Percentiles rank a stretch among this genome's conserved stretches.
Conservation (phyloP, 1,284 basidiomycete genomes). For the Boletus smithii region DNA sequence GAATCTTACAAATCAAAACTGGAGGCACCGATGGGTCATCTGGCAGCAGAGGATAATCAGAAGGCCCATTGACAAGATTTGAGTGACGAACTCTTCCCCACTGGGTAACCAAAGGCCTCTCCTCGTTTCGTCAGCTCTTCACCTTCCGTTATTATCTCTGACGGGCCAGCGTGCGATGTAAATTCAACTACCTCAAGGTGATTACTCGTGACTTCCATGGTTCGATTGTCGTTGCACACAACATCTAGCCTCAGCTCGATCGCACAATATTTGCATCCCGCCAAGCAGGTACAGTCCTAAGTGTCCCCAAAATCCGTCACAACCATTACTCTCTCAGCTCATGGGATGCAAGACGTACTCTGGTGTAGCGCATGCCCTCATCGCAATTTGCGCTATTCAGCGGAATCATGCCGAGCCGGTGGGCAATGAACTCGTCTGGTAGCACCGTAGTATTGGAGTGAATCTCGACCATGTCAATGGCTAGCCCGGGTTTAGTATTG, state of each 20-base stretch:
- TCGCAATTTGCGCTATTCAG: conserved; percentile 83
- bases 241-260: conserved; percentile 74
- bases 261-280: conserved; percentile 78
- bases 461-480: conserved; percentile 97
- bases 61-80: neutral
- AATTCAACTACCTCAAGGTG: conserved; percentile 62
- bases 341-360: conserved; percentile 45
- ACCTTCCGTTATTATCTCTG: conserved; percentile 44
- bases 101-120: conserved; percentile 79
- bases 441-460: conserved; percentile 90
- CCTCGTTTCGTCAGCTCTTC: conserved; percentile 74
- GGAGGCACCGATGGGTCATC: conserved; percentile 62
- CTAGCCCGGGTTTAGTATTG: conserved; percentile 40
- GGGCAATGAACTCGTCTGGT: conserved; percentile 97
- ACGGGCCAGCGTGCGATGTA: conserved; percentile 35
- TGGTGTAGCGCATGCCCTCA: conserved; percentile 78
- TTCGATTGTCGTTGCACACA: conserved; percentile 62
- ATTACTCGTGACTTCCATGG: conserved; percentile 80
- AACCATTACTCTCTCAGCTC: conserved; percentile 1
- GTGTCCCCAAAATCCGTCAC: conserved; percentile 8
- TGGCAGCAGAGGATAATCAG: conserved; percentile 27
- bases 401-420: conserved; percentile 93
- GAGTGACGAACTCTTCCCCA: conserved; percentile 70
- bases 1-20: conserved; percentile 88
- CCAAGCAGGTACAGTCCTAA: conserved; percentile 83